Evolutionary conservation across 352 stramenopile species (phyloP).

Genomic region (Globisporangium splendens): DNA sequence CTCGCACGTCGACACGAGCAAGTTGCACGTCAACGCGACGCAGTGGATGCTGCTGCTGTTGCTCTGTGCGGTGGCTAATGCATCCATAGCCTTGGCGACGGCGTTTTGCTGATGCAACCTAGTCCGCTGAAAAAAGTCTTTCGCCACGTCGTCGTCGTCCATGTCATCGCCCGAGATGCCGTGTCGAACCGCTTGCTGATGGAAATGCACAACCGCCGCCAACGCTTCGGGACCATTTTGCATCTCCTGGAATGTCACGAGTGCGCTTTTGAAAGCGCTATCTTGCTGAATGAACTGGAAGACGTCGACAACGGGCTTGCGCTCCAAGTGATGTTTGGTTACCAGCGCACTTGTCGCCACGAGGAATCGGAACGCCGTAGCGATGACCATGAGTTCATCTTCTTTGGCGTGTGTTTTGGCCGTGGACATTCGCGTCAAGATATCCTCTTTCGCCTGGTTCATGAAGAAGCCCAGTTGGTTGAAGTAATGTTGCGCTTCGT

Average conservation of each 20-base stretch:
- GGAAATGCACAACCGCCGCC: conserved; percentile 27
- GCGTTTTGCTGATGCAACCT: conserved; percentile 8
- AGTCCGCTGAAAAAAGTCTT: conserved; percentile 15
- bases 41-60: neutral
- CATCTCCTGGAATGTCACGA: neutral
- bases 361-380: conserved; percentile 49
- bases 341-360: conserved; percentile 27
- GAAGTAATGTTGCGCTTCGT: conserved; percentile 64
- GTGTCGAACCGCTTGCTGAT: conserved; percentile 22
- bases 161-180: conserved; percentile 40
- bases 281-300: conserved; percentile 27
- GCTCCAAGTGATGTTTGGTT: conserved; percentile 58
- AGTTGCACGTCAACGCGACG: conserved; percentile 10
- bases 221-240: conserved; percentile 25
- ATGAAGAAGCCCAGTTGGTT: conserved; percentile 58
- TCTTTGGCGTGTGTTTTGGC: neutral
- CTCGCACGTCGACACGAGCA: conserved; percentile 14
- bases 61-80: neutral
- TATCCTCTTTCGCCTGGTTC: conserved; percentile 25
- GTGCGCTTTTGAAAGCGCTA: neutral
- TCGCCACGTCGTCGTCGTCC: conserved; percentile 46
- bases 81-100: neutral
- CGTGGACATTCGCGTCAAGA: conserved; percentile 8
- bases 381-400: conserved; percentile 17
- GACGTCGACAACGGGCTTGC: conserved; percentile 22